A percentile compares a stretch with the other conserved stretches of the same genome.
phyloP scores from a whole-genome alignment of 2,329 filamentous ascomycete genomes.

The Phoma sp. region DNA sequence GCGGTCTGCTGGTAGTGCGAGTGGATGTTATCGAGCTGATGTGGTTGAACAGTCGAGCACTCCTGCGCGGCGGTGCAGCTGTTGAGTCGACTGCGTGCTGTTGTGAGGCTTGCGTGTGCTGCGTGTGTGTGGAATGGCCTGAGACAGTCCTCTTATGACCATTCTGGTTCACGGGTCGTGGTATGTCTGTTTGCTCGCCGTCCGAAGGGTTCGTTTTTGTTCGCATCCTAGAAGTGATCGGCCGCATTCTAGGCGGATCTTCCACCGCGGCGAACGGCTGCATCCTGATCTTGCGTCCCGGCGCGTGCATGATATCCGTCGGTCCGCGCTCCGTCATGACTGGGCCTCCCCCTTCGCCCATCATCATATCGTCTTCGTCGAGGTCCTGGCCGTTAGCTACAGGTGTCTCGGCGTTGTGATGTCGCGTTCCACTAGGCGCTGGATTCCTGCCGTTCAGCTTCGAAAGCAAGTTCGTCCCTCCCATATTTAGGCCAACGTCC shows the following conservation, averaged over 20 bases:
- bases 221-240: constrained; percentile 49
- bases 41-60: constrained; percentile 58
- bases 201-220: constrained; percentile 49
- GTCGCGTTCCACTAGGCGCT: constrained; percentile 28
- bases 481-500: constrained; percentile 44
- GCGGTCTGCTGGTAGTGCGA: constrained; percentile 68
- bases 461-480: constrained; percentile 48
- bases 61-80: constrained; percentile 53
- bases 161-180: constrained; percentile 45
- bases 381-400: constrained; percentile 50
- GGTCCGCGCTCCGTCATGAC: constrained; percentile 34
- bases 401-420: constrained; percentile 55
- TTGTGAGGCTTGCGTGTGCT: constrained; percentile 37
- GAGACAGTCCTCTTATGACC: constrained; percentile 93
- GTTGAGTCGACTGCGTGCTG: constrained; percentile 46
- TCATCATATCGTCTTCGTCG: constrained; percentile 54
- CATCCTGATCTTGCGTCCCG: constrained; percentile 49
- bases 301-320: constrained; percentile 58
- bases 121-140: constrained; percentile 66
- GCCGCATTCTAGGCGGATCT: constrained; percentile 47
- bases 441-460: constrained; percentile 53
- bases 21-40: constrained; percentile 62
- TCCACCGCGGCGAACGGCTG: constrained; percentile 44
- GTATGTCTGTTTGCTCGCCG: constrained; percentile 47
- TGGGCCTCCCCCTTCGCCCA: constrained; percentile 46